These are phyloP conservation scores for Biscogniauxia marginata DNA, from an alignment of 2,329 filamentous ascomycete species.

Conservation along the genomic window DNA sequence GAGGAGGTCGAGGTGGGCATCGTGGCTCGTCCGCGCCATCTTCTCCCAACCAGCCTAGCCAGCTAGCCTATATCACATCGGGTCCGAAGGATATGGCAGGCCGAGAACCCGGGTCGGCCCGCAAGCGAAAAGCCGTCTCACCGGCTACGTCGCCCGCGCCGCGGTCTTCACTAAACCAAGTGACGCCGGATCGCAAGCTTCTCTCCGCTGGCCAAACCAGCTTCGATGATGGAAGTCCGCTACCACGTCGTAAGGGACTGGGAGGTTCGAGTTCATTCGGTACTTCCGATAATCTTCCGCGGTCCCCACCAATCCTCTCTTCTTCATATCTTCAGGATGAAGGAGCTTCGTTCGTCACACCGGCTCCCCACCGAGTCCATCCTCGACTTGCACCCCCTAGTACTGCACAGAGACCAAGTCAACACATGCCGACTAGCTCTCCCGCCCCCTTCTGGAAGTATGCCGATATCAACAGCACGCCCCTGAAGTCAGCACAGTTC, in stretches of 20 bases:
- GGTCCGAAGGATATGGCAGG: slow-evolving; percentile 55
- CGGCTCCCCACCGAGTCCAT: slow-evolving; percentile 69
- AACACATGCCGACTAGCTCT: slow-evolving; percentile 82
- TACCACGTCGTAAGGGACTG: slow-evolving; percentile 54
- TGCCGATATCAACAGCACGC: slow-evolving; percentile 73
- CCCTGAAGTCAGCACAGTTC: slow-evolving; percentile 53
- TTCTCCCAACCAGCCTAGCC: slow-evolving; percentile 56
- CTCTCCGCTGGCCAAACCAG: slow-evolving; percentile 37
- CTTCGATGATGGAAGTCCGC: slow-evolving; percentile 59
- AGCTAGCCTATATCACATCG: slow-evolving; percentile 60
- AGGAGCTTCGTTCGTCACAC: slow-evolving; percentile 63
- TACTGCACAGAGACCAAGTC: slow-evolving; percentile 76
- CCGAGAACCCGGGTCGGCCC: slow-evolving; percentile 49
- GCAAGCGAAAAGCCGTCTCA: slow-evolving; percentile 57
- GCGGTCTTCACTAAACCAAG: slow-evolving; percentile 47
- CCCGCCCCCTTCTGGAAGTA: slow-evolving; percentile 90
- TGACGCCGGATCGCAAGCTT: slow-evolving; percentile 57
- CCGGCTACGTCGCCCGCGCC: slow-evolving; percentile 55
- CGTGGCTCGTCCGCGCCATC: slow-evolving; percentile 69
- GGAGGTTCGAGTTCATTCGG: slow-evolving; percentile 43
- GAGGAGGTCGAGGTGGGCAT: slow-evolving; percentile 61
- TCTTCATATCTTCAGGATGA: slow-evolving; percentile 64
- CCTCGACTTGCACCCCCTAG: slow-evolving; percentile 76
- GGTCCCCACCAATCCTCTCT: slow-evolving; percentile 57
- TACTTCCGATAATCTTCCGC: slow-evolving; percentile 50